Base-by-base conservation (phyloP, 345 rosid genomes). In the Moricandia arvensis region DNA sequence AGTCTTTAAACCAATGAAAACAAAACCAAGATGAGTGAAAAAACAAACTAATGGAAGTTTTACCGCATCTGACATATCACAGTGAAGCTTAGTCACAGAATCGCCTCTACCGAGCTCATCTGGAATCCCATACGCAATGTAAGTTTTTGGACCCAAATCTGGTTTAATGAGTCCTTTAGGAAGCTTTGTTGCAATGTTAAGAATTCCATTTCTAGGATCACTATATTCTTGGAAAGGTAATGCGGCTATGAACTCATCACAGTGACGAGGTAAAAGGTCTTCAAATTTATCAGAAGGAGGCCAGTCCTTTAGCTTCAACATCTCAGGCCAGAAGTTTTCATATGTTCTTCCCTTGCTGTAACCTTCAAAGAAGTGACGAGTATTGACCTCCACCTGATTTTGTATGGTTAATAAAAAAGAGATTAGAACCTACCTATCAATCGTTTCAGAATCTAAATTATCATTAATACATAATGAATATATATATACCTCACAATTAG, bases 281-380 rank as follows among this genome's bases (percentile, higher is more conserved):
- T 94, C 96, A 70, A 94, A 92, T 67, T 86, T 89, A 78, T 94
- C 88, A 0, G 95, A 89, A 66, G 98, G 98, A 59, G 98, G 98
- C 98, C 97, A 94, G 73, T 94, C 98, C 75, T 94, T 94, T 7
- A 94, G 86, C 87, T 94, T 94, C 70, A 94, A 84, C 96, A 94
- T 92, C 85, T 85, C 86, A 5, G 97, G 98, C 98, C 98, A 94
- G 27, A 84, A 84, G 85, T 91, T 92, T 0, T 7, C 3, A 77
- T 89, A 94, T 9, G 59, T 81, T 83, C 96, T 90, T 65, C 98
- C 98, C 75, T 86, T 82, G 2, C 10, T 71, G 71, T 94, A 94
- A 37, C 98, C 97, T 79, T 90, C 76, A 82, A 91, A 90, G 84
- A 94, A 91, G 43, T 71, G 83, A 3, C 76, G 79, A 27, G 92